Evolutionary conservation across 345 rosid species (phyloP).

Genomic region (Linum lewisii): DNA sequence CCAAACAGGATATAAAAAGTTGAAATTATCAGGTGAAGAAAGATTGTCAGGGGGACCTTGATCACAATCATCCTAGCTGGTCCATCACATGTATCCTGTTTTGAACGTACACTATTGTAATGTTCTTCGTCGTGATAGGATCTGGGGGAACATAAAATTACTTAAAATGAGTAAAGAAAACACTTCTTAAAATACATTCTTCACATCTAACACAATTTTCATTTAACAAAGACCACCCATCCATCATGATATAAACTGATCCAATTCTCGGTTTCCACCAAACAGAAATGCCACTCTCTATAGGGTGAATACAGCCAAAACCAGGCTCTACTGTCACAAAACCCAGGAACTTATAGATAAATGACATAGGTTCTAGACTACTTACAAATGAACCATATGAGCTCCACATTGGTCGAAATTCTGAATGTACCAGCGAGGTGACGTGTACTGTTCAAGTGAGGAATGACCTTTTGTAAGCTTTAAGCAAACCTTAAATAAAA

Average conservation of each 20-base stretch:
- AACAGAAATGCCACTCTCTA: not conserved
- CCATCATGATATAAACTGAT: not conserved
- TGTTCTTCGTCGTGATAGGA: slow-evolving; percentile 97
- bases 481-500: no score
- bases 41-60: slow-evolving; percentile 35
- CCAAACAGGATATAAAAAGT: slow-evolving; percentile 1
- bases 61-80: slow-evolving; percentile 65
- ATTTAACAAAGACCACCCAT: not conserved
- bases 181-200: not conserved
- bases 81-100: slow-evolving; percentile 63
- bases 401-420: slow-evolving; percentile 56
- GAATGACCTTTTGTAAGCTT: not conserved
- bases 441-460: slow-evolving; percentile 40
- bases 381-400: slow-evolving; percentile 87
- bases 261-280: not conserved
- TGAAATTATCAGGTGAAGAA: slow-evolving; percentile 6
- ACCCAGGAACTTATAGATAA: slow-evolving; percentile 9
- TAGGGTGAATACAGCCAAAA: not conserved
- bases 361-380: slow-evolving; percentile 10
- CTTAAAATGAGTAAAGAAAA: not conserved
- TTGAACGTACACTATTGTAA: slow-evolving; percentile 69
- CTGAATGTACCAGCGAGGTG: slow-evolving; percentile 86
- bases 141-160: slow-evolving; percentile 24
- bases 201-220: not conserved
- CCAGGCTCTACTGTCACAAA: not conserved